Percentiles rank a stretch among this genome's conserved stretches.
phyloP scores from a whole-genome alignment of 352 stramenopile species.

The Globisporangium nodosum region DNA sequence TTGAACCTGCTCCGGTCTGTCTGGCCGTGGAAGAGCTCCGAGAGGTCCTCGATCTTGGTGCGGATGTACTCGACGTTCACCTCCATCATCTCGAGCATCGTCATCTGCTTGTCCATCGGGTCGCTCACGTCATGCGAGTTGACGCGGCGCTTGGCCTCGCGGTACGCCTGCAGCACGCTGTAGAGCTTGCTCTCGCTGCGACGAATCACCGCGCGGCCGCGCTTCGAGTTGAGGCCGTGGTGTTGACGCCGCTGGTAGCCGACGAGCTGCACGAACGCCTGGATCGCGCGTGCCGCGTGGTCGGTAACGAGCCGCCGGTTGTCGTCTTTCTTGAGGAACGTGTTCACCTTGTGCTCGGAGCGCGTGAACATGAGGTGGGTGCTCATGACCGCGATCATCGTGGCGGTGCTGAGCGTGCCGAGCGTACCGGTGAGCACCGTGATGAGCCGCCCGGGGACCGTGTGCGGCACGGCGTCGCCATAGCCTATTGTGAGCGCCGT shows the following conservation, averaged over 20 bases:
- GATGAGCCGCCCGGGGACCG: conserved; percentile 37
- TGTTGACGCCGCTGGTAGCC: conserved; percentile 31
- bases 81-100: conserved; percentile 84
- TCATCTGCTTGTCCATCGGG: conserved; percentile 79
- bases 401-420: conserved; percentile 50
- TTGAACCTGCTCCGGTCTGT: conserved; percentile 16
- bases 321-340: conserved; percentile 73
- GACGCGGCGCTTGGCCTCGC: conserved; percentile 51
- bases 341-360: conserved; percentile 76
- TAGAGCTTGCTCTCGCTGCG: conserved; percentile 58
- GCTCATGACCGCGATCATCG: conserved; percentile 75
- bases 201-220: conserved; percentile 3
- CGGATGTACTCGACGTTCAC: conserved; percentile 81
- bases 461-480: conserved; percentile 58
- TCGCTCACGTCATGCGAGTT: conserved; percentile 65
- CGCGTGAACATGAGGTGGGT: conserved; percentile 68
- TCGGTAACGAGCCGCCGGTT: conserved; percentile 55
- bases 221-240: conserved; percentile 12
- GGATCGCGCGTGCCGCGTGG: conserved; percentile 51
- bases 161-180: conserved; percentile 45
- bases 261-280: conserved; percentile 55
- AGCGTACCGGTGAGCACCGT: conserved; percentile 44
- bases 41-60: conserved; percentile 71
- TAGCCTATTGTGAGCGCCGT: conserved; percentile 75
- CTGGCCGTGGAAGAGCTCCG: conserved; percentile 37